Evolutionary conservation across 495 filamentous ascomycete species (phyloP).

Genomic region (Amorphotheca resinae): DNA sequence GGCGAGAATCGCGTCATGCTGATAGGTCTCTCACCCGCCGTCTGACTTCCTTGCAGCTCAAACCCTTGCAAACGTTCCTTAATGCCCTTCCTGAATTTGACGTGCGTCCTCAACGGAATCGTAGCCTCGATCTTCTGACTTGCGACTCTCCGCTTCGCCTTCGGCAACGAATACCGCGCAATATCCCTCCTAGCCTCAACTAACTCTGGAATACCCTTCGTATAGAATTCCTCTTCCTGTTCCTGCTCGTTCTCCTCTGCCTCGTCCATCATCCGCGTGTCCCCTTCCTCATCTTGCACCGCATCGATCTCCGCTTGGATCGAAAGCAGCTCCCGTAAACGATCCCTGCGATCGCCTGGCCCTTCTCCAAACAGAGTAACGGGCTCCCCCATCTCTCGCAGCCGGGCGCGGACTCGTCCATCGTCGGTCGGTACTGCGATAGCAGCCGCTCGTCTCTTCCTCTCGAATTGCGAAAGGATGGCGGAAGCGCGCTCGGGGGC

Average conservation of each 20-base stretch:
- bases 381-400: slow-evolving; percentile 80
- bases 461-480: slow-evolving; percentile 77
- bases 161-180: slow-evolving; percentile 72
- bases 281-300: slow-evolving; percentile 45
- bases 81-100: slow-evolving; percentile 78
- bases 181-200: slow-evolving; percentile 69
- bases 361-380: slow-evolving; percentile 95
- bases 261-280: slow-evolving; percentile 47
- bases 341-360: slow-evolving; percentile 71
- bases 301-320: slow-evolving; percentile 51
- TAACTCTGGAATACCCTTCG: slow-evolving; percentile 60
- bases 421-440: slow-evolving; percentile 96
- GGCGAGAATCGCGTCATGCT: slow-evolving; percentile 87
- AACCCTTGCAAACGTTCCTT: slow-evolving; percentile 75
- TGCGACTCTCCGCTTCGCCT: slow-evolving; percentile 62
- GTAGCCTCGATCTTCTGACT: slow-evolving; percentile 67
- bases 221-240: slow-evolving; percentile 94
- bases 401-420: slow-evolving; percentile 61
- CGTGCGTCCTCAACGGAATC: slow-evolving; percentile 75
- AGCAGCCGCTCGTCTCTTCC: slow-evolving; percentile 75
- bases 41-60: slow-evolving; percentile 85
- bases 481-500: slow-evolving; percentile 82
- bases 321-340: slow-evolving; percentile 70
- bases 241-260: slow-evolving; percentile 48
- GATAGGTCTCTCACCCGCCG: slow-evolving; percentile 78